Conservation (phyloP, 768 basidiomycete species). For the Tricholoma bakamatsutake region DNA sequence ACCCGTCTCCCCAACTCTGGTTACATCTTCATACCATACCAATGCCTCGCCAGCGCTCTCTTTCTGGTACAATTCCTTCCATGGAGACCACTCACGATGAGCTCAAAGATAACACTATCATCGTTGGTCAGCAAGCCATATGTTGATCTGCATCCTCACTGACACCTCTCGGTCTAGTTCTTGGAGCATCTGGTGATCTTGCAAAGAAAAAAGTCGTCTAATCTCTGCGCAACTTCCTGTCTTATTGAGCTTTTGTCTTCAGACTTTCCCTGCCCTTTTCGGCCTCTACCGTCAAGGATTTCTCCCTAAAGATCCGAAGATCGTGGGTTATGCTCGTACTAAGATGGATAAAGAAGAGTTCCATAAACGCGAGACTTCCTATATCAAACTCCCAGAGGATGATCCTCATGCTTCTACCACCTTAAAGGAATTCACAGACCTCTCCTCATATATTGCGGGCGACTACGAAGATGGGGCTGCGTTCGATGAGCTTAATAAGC, state of each 20-base stretch:
- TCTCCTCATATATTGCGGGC: slow-evolving; percentile 80
- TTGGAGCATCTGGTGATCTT: slow-evolving; percentile 95
- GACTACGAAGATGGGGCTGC: slow-evolving; percentile 81
- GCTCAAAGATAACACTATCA: slow-evolving; percentile 83
- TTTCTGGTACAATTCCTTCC: slow-evolving; percentile 84
- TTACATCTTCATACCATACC: not conserved
- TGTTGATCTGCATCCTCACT: not conserved
- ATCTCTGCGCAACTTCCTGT: not conserved
- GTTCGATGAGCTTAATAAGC: slow-evolving; percentile 71
- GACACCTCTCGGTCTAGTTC: slow-evolving; percentile 43
- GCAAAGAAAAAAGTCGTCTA: slow-evolving; percentile 91
- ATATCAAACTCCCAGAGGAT: slow-evolving; percentile 77
- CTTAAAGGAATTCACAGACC: slow-evolving; percentile 78
- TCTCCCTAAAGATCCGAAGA: slow-evolving; percentile 79
- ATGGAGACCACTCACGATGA: slow-evolving; percentile 72
- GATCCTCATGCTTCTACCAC: slow-evolving; percentile 50
- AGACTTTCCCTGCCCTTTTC: slow-evolving; percentile 97
- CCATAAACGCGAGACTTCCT: slow-evolving; percentile 74
- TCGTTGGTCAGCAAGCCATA: slow-evolving; percentile 60
- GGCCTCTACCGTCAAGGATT: slow-evolving; percentile 75
- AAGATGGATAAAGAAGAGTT: slow-evolving; percentile 88
- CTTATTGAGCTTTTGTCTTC: slow-evolving; percentile 10
- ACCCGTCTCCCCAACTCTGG: not conserved
- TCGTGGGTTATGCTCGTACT: slow-evolving; percentile 95
- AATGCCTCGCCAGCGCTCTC: slow-evolving; percentile 45